Evolutionary conservation across 208 protist species (phyloP).

Genomic region (Leishmania amazonensis): DNA sequence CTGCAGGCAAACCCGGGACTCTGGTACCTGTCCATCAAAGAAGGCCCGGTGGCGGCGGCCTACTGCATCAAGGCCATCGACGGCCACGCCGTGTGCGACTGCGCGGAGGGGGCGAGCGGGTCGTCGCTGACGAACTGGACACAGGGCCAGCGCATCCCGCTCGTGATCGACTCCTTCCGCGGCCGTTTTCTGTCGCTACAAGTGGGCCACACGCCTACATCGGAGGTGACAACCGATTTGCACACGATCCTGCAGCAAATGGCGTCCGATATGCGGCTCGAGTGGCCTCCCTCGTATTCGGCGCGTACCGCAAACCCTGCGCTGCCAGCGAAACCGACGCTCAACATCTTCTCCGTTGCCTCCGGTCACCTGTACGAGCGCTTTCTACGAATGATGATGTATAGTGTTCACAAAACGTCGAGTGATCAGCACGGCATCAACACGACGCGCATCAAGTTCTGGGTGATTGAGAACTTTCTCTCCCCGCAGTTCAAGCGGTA

Average conservation of each 20-base stretch:
- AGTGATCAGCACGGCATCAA: conserved; percentile 77
- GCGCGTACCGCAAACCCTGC: not conserved
- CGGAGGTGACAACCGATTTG: not conserved
- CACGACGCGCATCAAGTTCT: conserved; percentile 98
- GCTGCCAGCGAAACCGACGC: conserved; percentile 71
- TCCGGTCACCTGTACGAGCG: conserved; percentile 99
- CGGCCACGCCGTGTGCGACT: conserved; percentile 9
- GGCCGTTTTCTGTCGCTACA: conserved; percentile 42
- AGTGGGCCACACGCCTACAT: not conserved
- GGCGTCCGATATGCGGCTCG: conserved; percentile 19
- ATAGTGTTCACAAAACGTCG: conserved; percentile 93
- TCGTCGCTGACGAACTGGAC: conserved; percentile 17
- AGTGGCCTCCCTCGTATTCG: conserved; percentile 34
- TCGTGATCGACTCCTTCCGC: conserved; percentile 64
- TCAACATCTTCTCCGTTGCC: conserved; percentile 99
- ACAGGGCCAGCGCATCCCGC: conserved; percentile 37
- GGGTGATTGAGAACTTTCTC: conserved; percentile 98
- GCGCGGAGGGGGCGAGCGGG: not conserved
- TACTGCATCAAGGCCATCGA: conserved; percentile 64
- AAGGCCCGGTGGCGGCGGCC: conserved; percentile 50
- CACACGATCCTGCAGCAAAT: conserved; percentile 22
- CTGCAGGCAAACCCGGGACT: conserved; percentile 92
- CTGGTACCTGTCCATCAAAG: conserved; percentile 79
- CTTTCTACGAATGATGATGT: conserved; percentile 99
- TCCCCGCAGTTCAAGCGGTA: conserved; percentile 96